Evolutionary conservation across 768 basidiomycete genomes (phyloP).

Genomic region (Russula abietina): DNA sequence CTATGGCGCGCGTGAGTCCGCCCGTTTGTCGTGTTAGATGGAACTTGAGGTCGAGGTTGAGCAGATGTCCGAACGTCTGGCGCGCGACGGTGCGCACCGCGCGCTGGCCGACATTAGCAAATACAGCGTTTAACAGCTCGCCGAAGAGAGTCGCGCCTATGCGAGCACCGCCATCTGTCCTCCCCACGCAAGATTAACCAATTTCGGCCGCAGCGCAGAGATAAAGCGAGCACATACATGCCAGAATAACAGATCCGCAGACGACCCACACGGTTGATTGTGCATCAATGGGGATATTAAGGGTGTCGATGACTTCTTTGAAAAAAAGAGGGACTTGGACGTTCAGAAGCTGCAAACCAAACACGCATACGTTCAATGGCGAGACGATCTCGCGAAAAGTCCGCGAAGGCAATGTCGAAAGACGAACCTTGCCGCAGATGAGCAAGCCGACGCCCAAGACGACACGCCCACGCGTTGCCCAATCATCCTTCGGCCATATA

Average conservation of each 20-base stretch:
- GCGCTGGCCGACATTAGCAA: constrained; percentile 90
- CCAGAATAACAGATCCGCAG: constrained; percentile 83
- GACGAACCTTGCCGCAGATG: constrained; percentile 74
- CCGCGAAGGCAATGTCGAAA: not conserved
- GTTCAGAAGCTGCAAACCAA: constrained; percentile 62
- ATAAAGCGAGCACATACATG: constrained; percentile 56
- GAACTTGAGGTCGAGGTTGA: constrained; percentile 87
- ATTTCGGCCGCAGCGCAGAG: not conserved
- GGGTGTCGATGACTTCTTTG: constrained; percentile 82
- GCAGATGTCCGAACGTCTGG: constrained; percentile 91
- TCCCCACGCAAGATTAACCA: too few species aligned
- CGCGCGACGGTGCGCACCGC: constrained; percentile 92
- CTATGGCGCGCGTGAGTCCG: constrained; percentile 92
- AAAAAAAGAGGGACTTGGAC: constrained; percentile 98
- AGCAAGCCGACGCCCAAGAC: constrained; percentile 75
- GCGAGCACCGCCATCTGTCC: constrained; percentile 80
- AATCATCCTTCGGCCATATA: constrained; percentile 88
- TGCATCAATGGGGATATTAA: constrained; percentile 76
- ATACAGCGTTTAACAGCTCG: constrained; percentile 91
- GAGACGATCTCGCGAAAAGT: not conserved
- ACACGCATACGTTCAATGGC: not conserved
- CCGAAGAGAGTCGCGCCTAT: constrained; percentile 85
- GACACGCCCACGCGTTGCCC: constrained; percentile 76
- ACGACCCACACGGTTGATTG: constrained; percentile 83
- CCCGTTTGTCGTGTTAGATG: constrained; percentile 93